Conservation (phyloP, 495 filamentous ascomycete species). For the Glonium stellatum region DNA sequence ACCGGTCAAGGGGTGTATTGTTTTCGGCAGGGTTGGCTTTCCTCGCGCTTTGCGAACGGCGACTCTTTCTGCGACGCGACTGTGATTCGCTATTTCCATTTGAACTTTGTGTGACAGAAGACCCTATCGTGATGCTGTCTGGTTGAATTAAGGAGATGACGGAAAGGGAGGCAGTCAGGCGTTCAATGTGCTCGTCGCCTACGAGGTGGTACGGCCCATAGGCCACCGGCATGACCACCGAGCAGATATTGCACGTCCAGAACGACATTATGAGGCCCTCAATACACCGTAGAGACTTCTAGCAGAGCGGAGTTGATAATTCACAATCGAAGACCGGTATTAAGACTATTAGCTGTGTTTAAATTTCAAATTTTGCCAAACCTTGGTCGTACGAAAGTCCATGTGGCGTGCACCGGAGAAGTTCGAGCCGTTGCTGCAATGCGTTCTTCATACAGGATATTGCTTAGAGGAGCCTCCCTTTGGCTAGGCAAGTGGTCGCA, state of each 20-base stretch:
- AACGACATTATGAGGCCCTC: not conserved
- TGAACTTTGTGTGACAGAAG: not conserved
- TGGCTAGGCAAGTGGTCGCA: no score
- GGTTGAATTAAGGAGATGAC: not conserved
- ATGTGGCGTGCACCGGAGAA: no score
- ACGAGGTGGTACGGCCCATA: not conserved
- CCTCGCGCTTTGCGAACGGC: not conserved
- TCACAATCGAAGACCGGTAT: no score
- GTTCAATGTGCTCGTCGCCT: not conserved
- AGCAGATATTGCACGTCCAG: not conserved
- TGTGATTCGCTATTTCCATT: not conserved
- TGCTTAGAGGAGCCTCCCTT: no score
- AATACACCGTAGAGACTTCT: no score
- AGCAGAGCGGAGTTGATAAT: no score
- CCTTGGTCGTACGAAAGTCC: no score
- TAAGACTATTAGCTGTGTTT: no score
- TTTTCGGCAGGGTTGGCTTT: not conserved
- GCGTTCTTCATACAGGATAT: no score
- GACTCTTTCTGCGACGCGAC: not conserved
- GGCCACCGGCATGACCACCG: not conserved
- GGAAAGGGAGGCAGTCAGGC: not conserved
- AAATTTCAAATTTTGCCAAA: no score
- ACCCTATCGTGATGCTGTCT: not conserved
- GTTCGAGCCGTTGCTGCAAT: no score
- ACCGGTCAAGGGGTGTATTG: slow-evolving; percentile 16